Base-by-base conservation (phyloP, 768 basidiomycete species). In the Podaxis sp. region DNA sequence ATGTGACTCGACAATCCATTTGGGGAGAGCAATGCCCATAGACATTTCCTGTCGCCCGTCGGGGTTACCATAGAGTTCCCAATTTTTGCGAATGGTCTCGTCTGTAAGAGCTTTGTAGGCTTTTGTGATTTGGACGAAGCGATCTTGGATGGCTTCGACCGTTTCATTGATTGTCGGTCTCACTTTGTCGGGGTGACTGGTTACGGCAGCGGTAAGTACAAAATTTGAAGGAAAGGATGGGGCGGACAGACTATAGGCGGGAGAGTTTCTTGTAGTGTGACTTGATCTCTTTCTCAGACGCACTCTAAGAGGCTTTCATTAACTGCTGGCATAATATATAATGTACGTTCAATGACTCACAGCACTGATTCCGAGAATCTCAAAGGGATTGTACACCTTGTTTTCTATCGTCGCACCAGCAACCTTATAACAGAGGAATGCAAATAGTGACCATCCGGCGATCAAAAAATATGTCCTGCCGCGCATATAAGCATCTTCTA, bases 81-180 rank as follows among this genome's bases (percentile, higher is more conserved):
- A 87, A 73, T 99, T 99, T 68, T 89, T 86, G 44, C 95, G 91
- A 57, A 94, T 94, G 4, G 84, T 88, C 69, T 93, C 92, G 73
- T 99, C 95, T 0, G 95, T 98, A 25, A 99, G 76, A 6, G 96
- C 76, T 79, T 99, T 99, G 77, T 99, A 99, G 3, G 97, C 97
- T 72, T 98, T 99, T 6, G 97, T 98, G 40, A 99, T 79, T 21
- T 92, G 84, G 21, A 98, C 92, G 72, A 97, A 99, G 61, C 85
- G 85, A 56, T 87, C 81, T 65, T 91, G 90, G 35, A 93, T 94
- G 5, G 85, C 82, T 69, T 98, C 96, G 40, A 88, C 78, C 0
- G 95, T 98, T 65, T 93, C 78, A 69, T 97, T 94, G 2, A 79
- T 83, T 0, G 86, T 82, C 9, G 90, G 83, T 69, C 86, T 89